phyloP scores from a whole-genome alignment of 441 rosid genomes.

The Euphorbia celastroides region DNA sequence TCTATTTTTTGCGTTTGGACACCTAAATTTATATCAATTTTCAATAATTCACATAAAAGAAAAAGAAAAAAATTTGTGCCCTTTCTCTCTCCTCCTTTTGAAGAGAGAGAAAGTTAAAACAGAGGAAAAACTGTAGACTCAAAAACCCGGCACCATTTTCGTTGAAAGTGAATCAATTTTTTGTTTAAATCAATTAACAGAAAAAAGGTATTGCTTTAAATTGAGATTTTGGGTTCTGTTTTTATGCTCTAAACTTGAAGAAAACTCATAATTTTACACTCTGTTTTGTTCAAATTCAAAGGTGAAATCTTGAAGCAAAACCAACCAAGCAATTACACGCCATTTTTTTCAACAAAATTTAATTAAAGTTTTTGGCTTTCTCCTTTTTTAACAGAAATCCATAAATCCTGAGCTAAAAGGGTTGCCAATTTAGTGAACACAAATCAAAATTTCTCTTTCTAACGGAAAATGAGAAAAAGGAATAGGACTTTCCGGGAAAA shows the following conservation, averaged over 20 bases:
- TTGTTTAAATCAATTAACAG: not conserved
- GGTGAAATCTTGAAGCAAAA: slow-evolving; percentile 26
- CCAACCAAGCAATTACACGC: slow-evolving; percentile 12
- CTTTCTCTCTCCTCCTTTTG: not conserved
- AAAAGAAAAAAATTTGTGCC: too few relatives aligned
- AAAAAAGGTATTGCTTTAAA: not conserved
- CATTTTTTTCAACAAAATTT: not conserved
- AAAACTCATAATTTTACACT: slow-evolving; percentile 25
- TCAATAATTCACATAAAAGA: not conserved
- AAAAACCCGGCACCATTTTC: not conserved
- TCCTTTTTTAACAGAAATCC: slow-evolving; percentile 24
- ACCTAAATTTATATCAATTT: slow-evolving; percentile 36
- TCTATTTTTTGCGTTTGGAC: slow-evolving; percentile 39
- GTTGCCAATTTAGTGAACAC: not conserved
- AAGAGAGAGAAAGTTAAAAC: slow-evolving; percentile 12
- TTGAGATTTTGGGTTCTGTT: not conserved
- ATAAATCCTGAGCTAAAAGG: slow-evolving; percentile 17
- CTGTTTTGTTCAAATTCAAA: slow-evolving; percentile 24
- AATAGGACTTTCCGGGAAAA: slow-evolving; percentile 19
- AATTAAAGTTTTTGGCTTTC: not conserved
- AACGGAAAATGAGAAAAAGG: slow-evolving; percentile 15
- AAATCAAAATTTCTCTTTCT: not conserved
- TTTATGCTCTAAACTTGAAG: slow-evolving; percentile 21
- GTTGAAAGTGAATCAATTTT: not conserved
- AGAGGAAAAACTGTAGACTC: slow-evolving; percentile 21